These are phyloP conservation scores for Stentor roeselii DNA, from an alignment of 73 alveolate genomes.

Conservation along the genomic window DNA sequence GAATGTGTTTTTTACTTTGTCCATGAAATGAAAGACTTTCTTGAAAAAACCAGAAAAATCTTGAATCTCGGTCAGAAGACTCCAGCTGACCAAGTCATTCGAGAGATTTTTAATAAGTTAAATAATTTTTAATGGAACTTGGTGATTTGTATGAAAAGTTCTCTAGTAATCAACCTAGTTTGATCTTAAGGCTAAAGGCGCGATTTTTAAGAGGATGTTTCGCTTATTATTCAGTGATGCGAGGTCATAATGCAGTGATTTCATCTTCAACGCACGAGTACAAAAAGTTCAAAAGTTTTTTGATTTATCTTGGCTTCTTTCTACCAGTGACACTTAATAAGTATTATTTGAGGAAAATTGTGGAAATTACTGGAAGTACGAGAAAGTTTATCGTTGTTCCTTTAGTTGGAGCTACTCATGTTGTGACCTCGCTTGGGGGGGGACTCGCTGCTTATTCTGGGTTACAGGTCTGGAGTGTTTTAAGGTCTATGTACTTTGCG, in stretches of 20 bases:
- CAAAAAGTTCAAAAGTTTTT: neutral
- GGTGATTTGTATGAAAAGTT: neutral
- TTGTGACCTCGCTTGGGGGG: neutral
- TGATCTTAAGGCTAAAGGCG: neutral
- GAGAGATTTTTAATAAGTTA: neutral
- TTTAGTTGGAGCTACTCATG: too few relatives aligned
- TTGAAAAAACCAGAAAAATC: neutral
- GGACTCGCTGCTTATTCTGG: neutral
- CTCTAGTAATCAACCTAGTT: neutral
- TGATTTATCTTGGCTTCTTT: conserved; percentile 1
- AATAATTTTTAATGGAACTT: neutral
- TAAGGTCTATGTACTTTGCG: conserved; percentile 6
- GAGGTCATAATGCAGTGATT: conserved; percentile 15
- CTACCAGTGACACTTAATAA: neutral
- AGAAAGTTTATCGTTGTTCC: conserved; percentile 1
- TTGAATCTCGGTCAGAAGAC: neutral
- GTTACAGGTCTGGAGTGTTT: conserved; percentile 13
- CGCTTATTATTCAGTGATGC: conserved; percentile 21
- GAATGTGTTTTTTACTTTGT: neutral
- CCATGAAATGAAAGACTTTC: neutral
- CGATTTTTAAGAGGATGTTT: neutral
- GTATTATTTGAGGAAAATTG: neutral
- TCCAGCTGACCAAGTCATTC: neutral
- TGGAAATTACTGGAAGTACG: conserved; percentile 1
- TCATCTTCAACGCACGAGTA: conserved; percentile 26